phyloP scores from a whole-genome alignment of 202 grass and related monocot species.

The Schoenoplectus tabernaemontani region DNA sequence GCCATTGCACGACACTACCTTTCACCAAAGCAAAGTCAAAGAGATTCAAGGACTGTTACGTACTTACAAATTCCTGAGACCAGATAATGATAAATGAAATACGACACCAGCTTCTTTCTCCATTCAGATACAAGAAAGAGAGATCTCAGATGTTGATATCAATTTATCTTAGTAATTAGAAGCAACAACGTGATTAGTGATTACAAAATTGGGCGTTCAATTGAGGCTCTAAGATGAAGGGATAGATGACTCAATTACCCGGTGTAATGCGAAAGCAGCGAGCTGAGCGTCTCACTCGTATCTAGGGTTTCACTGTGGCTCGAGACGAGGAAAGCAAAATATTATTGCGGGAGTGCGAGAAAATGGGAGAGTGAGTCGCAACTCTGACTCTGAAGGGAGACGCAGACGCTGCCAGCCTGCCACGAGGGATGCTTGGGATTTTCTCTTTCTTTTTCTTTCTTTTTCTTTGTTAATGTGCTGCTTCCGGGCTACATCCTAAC shows the following conservation, averaged over 20 bases:
- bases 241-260: background rate
- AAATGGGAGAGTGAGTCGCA: background rate
- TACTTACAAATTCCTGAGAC: too few relatives aligned
- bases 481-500: too few relatives aligned
- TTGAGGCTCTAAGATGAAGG: background rate
- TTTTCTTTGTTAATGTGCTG: too few relatives aligned
- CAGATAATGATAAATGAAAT: background rate
- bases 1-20: background rate
- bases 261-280: background rate
- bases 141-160: background rate
- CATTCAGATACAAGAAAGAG: background rate
- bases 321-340: background rate
- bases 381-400: background rate
- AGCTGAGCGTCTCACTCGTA: background rate
- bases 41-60: background rate
- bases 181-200: background rate
- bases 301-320: background rate
- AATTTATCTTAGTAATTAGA: background rate
- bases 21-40: conserved; percentile 2
- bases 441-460: too few relatives aligned
- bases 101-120: background rate
- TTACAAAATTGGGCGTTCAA: background rate
- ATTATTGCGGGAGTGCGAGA: background rate
- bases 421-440: too few relatives aligned
- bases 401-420: too few relatives aligned